phyloP scores from a whole-genome alignment of 2,329 filamentous ascomycete genomes.

The Colletotrichum incanum region DNA sequence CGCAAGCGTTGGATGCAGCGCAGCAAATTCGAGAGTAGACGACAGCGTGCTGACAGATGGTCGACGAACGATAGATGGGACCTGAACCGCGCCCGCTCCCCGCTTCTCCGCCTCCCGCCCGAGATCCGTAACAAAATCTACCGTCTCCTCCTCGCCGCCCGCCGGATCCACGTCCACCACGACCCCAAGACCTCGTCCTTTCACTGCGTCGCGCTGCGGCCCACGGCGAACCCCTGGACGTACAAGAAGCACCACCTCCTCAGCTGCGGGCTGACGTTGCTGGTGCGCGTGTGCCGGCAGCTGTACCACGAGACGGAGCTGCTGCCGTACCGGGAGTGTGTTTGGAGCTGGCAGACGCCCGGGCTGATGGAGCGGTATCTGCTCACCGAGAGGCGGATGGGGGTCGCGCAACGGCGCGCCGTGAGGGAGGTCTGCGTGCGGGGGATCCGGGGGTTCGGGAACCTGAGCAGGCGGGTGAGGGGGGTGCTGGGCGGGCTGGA shows the following conservation, averaged over 20 bases:
- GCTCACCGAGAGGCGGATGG: slow-evolving; percentile 51
- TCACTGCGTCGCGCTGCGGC: slow-evolving; percentile 48
- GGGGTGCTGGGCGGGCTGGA: slow-evolving; percentile 51
- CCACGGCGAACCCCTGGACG: slow-evolving; percentile 50
- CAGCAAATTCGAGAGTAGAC: background rate
- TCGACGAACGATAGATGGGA: slow-evolving; percentile 30
- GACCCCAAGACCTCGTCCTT: slow-evolving; percentile 48
- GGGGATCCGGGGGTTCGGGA: slow-evolving; percentile 38
- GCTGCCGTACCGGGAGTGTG: slow-evolving; percentile 53
- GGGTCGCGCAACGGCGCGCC: slow-evolving; percentile 50
- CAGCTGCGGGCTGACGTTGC: slow-evolving; percentile 49
- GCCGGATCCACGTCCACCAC: slow-evolving; percentile 46
- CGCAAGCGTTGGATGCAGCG: too few species aligned
- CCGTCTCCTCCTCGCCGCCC: slow-evolving; percentile 45
- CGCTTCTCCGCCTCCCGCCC: slow-evolving; percentile 46
- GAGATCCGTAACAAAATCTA: slow-evolving; percentile 49
- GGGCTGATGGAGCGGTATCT: slow-evolving; percentile 54
- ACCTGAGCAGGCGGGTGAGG: slow-evolving; percentile 48
- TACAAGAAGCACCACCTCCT: slow-evolving; percentile 8
- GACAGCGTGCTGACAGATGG: background rate
- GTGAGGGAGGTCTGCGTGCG: slow-evolving; percentile 50
- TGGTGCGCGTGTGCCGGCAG: slow-evolving; percentile 54
- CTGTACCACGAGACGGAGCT: slow-evolving; percentile 55
- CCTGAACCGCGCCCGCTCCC: slow-evolving; percentile 31
- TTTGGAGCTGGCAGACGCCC: slow-evolving; percentile 53